Base-by-base conservation (phyloP, 768 basidiomycete species). In the Mycena floridula region DNA sequence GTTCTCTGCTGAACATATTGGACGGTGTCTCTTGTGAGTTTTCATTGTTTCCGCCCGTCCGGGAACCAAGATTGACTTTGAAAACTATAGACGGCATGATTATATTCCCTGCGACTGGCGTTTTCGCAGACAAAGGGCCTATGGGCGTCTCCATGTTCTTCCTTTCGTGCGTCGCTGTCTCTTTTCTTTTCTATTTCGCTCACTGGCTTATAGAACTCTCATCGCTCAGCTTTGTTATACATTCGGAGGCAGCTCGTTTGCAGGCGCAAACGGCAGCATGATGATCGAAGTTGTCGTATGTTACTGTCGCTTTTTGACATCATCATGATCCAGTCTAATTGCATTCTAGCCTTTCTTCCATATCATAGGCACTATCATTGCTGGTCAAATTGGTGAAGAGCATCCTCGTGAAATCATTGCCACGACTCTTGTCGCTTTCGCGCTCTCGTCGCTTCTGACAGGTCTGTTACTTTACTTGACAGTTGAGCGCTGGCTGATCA, bases 241-340 rank as follows among this genome's bases (percentile, higher is more conserved):
- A 1, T 62, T 83, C 7, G 94, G 92, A 4, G 95, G 89, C 4
- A 92, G 87, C 52, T 83, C 82, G 20, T 96, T 99, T 60, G 81
- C 81, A 7, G 89, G 89, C 40, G 91, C 85, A 2, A 93, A 91
- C 63, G 90, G 89, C 5, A 91, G 88, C 50, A 92, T 94, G 92
- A 96, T 97, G 92, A 97, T 99, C 49, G 95, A 98, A 65, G 90
- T 94, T 9, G 93, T 97, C 52, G 88, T 91, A 59, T 36, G 84
- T 76, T 40, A 42, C 45, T 39, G n/a, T 16, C 8, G 7, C 18
- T 32, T 27, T 7, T 35, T 37, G 13, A n/a, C 7, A 8, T 39
- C 26, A 8, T 46, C 45, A 35, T 26, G 42, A 39, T 26, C 26
- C 32, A 43, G 36, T 16, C 36, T 38, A 7, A 20, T 18, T 28